Evolutionary conservation across 1,139 yeast species (phyloP).

Genomic region (Saccharomyces uvarum): DNA sequence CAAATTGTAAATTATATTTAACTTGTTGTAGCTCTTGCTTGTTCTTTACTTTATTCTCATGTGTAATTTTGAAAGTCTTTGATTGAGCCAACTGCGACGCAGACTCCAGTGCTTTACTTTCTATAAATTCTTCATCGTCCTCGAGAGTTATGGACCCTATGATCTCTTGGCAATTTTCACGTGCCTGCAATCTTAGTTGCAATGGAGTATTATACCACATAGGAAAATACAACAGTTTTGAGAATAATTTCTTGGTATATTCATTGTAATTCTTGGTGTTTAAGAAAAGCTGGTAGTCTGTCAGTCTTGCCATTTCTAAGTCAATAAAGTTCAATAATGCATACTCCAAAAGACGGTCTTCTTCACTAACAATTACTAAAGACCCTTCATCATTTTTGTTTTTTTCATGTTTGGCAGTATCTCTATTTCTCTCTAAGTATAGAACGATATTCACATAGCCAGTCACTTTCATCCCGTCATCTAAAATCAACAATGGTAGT

Average conservation of each 20-base stretch:
- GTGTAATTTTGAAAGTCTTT: constrained; percentile 21
- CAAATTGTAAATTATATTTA: constrained; percentile 40
- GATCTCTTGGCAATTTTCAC: constrained; percentile 35
- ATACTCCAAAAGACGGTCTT: constrained; percentile 11
- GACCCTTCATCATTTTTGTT: constrained; percentile 1
- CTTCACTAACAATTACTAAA: background rate
- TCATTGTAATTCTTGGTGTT: constrained; percentile 57
- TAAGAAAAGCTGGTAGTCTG: constrained; percentile 56
- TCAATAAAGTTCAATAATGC: constrained; percentile 22
- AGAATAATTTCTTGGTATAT: constrained; percentile 55
- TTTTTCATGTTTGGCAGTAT: background rate
- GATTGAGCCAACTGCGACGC: constrained; percentile 24
- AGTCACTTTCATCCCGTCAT: constrained; percentile 30
- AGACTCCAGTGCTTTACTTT: constrained; percentile 9
- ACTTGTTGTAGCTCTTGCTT: constrained; percentile 40
- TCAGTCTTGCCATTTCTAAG: constrained; percentile 21
- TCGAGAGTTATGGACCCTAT: constrained; percentile 18
- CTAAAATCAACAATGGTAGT: constrained; percentile 46
- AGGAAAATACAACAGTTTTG: constrained; percentile 63
- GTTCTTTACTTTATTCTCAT: constrained; percentile 14
- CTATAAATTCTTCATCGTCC: constrained; percentile 12
- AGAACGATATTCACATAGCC: constrained; percentile 47
- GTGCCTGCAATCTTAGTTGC: constrained; percentile 44
- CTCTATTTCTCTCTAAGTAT: constrained; percentile 23
- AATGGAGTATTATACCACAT: constrained; percentile 78